These are phyloP conservation scores for Toxoplasma gondii DNA, from an alignment of 169 alveolate genomes.

Conservation along the genomic window DNA sequence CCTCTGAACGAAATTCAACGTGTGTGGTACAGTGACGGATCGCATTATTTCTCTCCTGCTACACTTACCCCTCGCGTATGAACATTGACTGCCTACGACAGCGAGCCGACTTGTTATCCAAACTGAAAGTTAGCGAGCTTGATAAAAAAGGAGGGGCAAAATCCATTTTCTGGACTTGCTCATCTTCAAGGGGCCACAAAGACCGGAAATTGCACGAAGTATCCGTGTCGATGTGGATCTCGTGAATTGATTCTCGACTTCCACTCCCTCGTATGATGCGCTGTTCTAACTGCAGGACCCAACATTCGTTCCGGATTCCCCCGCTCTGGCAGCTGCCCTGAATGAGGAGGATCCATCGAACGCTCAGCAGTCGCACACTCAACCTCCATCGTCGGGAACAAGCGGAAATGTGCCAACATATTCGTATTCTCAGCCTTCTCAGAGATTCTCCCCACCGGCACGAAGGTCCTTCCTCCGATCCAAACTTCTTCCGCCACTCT, in stretches of 20 bases:
- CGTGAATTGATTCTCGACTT: neutral
- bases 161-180: no score
- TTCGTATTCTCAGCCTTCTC: neutral
- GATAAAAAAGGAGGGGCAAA: no score
- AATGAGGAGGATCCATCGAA: neutral
- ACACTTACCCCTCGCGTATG: no score
- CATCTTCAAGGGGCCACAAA: no score
- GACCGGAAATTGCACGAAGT: no score
- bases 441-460: neutral
- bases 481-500: neutral
- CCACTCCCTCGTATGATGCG: neutral
- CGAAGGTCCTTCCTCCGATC: neutral
- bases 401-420: conserved; percentile 11
- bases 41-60: no score
- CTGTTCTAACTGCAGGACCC: neutral
- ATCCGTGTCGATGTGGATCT: no score
- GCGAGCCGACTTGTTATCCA: no score
- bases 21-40: no score
- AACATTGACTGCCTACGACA: no score
- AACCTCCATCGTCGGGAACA: neutral
- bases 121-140: no score
- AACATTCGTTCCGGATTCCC: conserved; percentile 15
- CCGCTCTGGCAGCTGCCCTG: conserved; percentile 18
- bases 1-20: no score
- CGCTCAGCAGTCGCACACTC: neutral